A percentile compares a stretch with the other conserved stretches of the same genome.
phyloP scores from a whole-genome alignment of 2,329 filamentous ascomycete species.

The Claviceps fusiformis region DNA sequence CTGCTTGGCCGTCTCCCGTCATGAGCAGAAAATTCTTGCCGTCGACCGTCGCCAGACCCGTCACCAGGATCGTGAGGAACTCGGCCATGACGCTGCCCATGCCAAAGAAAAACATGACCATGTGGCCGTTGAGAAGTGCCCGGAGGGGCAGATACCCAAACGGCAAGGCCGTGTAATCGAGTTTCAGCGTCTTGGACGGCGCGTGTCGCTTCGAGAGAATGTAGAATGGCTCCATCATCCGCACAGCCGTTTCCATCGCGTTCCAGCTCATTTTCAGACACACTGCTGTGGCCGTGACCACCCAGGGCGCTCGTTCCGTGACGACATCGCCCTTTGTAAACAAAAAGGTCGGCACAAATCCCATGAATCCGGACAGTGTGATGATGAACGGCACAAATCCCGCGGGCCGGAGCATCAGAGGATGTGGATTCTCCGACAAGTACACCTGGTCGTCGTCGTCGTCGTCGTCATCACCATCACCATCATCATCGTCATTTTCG shows the following conservation, averaged over 20 bases:
- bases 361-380: constrained; percentile 41
- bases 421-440: constrained; percentile 49
- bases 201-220: constrained; percentile 54
- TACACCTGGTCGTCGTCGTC: constrained; percentile 15
- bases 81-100: constrained; percentile 61
- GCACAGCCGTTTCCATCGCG: constrained; percentile 53
- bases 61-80: constrained; percentile 55
- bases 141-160: constrained; percentile 51
- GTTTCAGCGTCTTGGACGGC: constrained; percentile 48
- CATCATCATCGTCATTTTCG: too few relatives aligned
- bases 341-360: constrained; percentile 46
- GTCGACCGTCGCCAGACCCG: constrained; percentile 50
- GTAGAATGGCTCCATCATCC: constrained; percentile 64
- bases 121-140: constrained; percentile 49
- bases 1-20: constrained; percentile 7
- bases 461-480: constrained; percentile 17
- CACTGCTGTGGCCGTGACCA: constrained; percentile 52
- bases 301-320: constrained; percentile 49
- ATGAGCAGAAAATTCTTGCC: constrained; percentile 41
- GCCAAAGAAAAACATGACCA: constrained; percentile 53
- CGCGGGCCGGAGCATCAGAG: constrained; percentile 49
- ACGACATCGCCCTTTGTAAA: constrained; percentile 42
- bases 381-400: constrained; percentile 48
- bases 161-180: constrained; percentile 61
- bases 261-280: constrained; percentile 55